phyloP scores from a whole-genome alignment of 495 filamentous ascomycete genomes.

The Sphaerosporella brunnea region DNA sequence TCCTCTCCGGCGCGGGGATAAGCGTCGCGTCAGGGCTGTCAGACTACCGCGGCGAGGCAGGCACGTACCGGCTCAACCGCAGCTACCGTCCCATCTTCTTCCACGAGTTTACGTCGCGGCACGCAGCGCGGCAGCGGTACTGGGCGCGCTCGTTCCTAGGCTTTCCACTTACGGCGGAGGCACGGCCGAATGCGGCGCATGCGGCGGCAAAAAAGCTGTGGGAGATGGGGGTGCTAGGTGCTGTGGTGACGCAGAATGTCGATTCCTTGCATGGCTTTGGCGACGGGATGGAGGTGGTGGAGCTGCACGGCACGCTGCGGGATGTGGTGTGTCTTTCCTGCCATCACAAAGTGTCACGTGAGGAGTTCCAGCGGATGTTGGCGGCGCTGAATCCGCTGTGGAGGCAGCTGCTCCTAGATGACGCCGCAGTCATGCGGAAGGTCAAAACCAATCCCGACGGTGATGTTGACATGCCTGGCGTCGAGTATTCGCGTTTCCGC shows the following conservation, averaged over 20 bases:
- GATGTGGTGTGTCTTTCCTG: slow-evolving; percentile 69
- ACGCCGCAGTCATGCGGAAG: slow-evolving; percentile 28
- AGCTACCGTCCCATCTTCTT: slow-evolving; percentile 83
- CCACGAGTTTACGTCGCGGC: slow-evolving; percentile 63
- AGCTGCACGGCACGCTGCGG: slow-evolving; percentile 80
- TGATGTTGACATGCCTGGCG: slow-evolving; percentile 78
- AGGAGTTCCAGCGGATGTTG: slow-evolving; percentile 57
- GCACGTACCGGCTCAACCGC: slow-evolving; percentile 81
- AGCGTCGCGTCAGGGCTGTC: slow-evolving; percentile 84
- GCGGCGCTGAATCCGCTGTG: slow-evolving; percentile 69
- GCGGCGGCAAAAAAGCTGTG: slow-evolving; percentile 53
- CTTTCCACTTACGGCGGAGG: slow-evolving; percentile 62
- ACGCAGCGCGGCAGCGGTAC: slow-evolving; percentile 83
- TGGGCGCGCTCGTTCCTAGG: slow-evolving; percentile 92
- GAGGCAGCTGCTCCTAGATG: slow-evolving; percentile 35
- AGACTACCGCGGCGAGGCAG: slow-evolving; percentile 77
- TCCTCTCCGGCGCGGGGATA: slow-evolving; percentile 82
- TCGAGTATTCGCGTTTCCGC: slow-evolving; percentile 72
- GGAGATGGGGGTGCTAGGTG: slow-evolving; percentile 49
- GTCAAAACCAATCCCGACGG: slow-evolving; percentile 82
- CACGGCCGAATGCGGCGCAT: slow-evolving; percentile 66
- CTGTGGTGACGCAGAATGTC: slow-evolving; percentile 66
- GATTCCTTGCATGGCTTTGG: slow-evolving; percentile 1
- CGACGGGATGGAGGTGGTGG: slow-evolving; percentile 23
- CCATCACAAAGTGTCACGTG: slow-evolving; percentile 45